Conservation (phyloP, 257 asterid genomes). For the Marsdenia floribunda region DNA sequence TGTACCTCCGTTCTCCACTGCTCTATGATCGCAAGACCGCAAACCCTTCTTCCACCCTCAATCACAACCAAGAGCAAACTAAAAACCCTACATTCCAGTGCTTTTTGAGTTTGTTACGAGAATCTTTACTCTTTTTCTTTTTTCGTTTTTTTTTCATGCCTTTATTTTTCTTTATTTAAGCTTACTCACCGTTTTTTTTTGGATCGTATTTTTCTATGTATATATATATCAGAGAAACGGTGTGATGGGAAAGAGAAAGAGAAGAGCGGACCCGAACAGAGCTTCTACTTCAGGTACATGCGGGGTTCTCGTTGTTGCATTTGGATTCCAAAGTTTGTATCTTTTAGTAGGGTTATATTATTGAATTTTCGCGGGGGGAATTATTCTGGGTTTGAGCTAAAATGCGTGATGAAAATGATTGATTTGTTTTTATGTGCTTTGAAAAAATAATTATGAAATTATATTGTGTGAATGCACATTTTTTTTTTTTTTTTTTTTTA, state of each 20-base stretch:
- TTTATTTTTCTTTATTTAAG: background rate
- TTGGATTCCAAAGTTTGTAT: background rate
- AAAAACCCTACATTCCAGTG: constrained; percentile 10
- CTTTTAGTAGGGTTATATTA: background rate
- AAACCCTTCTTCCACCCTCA: constrained; percentile 8
- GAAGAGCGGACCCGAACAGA: constrained; percentile 27
- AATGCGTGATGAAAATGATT: background rate
- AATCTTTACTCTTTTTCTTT: background rate
- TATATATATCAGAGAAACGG: constrained; percentile 4
- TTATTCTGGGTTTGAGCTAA: background rate
- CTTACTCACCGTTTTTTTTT: background rate
- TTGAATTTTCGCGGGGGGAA: background rate
- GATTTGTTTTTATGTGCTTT: background rate
- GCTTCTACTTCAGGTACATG: constrained; percentile 24
- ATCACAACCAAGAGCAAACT: constrained; percentile 3
- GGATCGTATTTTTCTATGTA: background rate
- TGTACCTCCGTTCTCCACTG: constrained; percentile 23
- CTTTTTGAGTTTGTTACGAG: background rate
- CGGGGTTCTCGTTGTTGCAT: background rate
- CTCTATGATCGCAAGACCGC: constrained; percentile 22
- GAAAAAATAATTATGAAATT: background rate
- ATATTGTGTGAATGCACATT: background rate
- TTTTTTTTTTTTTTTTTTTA: too few relatives aligned
- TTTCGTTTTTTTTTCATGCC: background rate
- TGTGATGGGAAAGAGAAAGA: constrained; percentile 39